Evolutionary conservation across 108 stramenopile genomes (phyloP), one percentile per base, ranked within the genome.

Genomic region (Epithemia pelagica): DNA sequence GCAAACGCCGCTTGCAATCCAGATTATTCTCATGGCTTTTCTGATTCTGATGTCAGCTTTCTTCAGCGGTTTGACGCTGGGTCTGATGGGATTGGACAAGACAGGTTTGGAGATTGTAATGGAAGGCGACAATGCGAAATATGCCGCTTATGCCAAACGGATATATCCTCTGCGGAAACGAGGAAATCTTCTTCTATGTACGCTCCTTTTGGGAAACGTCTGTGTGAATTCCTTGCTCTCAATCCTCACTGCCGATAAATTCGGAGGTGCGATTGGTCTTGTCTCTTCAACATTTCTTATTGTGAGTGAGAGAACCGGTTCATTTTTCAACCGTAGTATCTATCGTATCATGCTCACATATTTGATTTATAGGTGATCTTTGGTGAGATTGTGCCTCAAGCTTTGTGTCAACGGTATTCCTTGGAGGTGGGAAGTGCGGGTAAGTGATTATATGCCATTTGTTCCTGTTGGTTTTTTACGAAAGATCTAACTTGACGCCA

Each of bases 331-430:
- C n/a, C n/a, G n/a, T n/a, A n/a, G n/a, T n/a, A n/a, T n/a, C n/a
- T n/a, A n/a, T n/a, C n/a, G n/a, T n/a, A n/a, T n/a, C n/a, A n/a
- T n/a, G n/a, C n/a, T n/a, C n/a, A n/a, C n/a, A n/a, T n/a, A n/a
- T 46, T 5, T 46, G 37, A 15, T 46, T 15, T 10, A 46, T 15
- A 46, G 37, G 37, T 46, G 65, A 80, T 99, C 54, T 98, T 99
- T 81, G 98, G 98, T 55, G 98, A 99, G 77, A 98, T 99, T 61
- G 67, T 96, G 5, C 98, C 98, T 0, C 98, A 99, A 79, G 97
- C 98, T 7, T 22, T 81, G 32, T 99, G 97, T 72, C 89, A 87
- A 5, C 79, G 98, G 21, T 92, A 95, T 82, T 88, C 96, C 15
- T 73, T 99, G 52, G 71, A 68, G 59, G 90, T 99, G 32, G 98